These are phyloP conservation scores for Fusarium goolgardi DNA, from an alignment of 2,329 filamentous ascomycete genomes.

Conservation along the genomic window DNA sequence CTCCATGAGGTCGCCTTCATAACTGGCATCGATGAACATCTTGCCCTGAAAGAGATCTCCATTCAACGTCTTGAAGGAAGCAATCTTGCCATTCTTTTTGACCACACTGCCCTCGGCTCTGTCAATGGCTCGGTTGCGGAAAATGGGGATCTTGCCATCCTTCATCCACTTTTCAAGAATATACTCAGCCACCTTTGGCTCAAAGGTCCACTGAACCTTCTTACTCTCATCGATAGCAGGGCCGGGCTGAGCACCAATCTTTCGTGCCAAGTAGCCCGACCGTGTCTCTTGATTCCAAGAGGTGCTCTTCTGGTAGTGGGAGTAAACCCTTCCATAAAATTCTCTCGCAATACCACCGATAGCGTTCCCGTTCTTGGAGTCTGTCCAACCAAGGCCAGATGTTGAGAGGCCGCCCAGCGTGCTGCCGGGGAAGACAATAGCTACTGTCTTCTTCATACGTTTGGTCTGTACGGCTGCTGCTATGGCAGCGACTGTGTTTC, in stretches of 20 bases:
- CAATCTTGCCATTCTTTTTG: constrained; percentile 30
- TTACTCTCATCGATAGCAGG: constrained; percentile 34
- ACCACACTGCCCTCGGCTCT: constrained; percentile 21
- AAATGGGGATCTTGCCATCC: constrained; percentile 34
- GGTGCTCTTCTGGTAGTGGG: constrained; percentile 23
- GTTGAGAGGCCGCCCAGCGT: constrained; percentile 37
- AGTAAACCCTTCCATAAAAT: constrained; percentile 33
- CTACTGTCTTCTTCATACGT: constrained; percentile 39
- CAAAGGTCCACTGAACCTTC: constrained; percentile 42
- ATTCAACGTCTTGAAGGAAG: constrained; percentile 27
- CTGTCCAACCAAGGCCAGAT: constrained; percentile 39
- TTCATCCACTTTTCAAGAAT: constrained; percentile 38
- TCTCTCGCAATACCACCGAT: constrained; percentile 40
- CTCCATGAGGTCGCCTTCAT: constrained; percentile 41
- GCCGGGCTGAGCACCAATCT: constrained; percentile 35
- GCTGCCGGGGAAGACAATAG: constrained; percentile 34
- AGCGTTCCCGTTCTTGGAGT: constrained; percentile 37
- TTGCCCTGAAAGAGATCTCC: constrained; percentile 30
- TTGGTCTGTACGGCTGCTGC: constrained; percentile 35
- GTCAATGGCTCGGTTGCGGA: constrained; percentile 32
- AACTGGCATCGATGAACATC: constrained; percentile 41
- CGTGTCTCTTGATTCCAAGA: constrained; percentile 36
- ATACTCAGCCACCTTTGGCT: constrained; percentile 36
- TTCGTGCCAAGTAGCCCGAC: constrained; percentile 21
- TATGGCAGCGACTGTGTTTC: constrained; percentile 40